Percentiles rank a stretch among this genome's conserved stretches.
Conservation (phyloP, 805 yeast genomes). For the Sungouiella thailandica region DNA sequence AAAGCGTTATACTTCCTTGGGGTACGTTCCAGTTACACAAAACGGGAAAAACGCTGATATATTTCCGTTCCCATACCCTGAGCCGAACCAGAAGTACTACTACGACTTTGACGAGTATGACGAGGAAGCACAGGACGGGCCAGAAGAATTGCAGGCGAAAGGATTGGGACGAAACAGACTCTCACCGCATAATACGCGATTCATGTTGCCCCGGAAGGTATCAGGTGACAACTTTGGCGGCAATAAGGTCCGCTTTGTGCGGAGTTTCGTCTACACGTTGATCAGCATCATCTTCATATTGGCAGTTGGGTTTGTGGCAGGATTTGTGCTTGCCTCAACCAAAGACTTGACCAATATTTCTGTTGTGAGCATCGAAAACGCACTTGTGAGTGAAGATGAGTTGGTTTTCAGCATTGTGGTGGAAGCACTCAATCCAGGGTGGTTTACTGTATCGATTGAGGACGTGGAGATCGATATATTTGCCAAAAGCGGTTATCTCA, state of each 20-base stretch:
- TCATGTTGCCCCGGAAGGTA: constrained; percentile 26
- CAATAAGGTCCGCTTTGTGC: constrained; percentile 19
- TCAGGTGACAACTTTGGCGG: constrained; percentile 12
- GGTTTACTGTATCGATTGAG: constrained; percentile 58
- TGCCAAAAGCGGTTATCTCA: constrained; percentile 59
- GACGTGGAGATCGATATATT: constrained; percentile 79
- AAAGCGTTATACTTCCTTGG: constrained; percentile 36
- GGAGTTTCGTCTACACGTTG: constrained; percentile 39
- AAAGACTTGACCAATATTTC: constrained; percentile 71
- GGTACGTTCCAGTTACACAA: constrained; percentile 19
- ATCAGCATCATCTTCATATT: constrained; percentile 47
- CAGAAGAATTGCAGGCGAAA: constrained; percentile 2
- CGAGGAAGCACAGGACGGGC: constrained; percentile 23
- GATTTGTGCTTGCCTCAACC: constrained; percentile 80
- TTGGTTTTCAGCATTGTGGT: constrained; percentile 72
- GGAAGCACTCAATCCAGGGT: constrained; percentile 84
- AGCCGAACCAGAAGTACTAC: constrained; percentile 24
- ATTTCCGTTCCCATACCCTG: constrained; percentile 33
- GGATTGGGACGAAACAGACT: constrained; percentile 15
- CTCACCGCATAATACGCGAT: constrained; percentile 20
- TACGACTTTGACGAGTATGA: constrained; percentile 38
- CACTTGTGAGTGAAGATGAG: constrained; percentile 79
- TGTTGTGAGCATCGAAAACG: constrained; percentile 58
- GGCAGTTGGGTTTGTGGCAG: constrained; percentile 71
- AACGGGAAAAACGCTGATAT: constrained; percentile 17